Evolutionary conservation across 2,329 filamentous ascomycete genomes (phyloP).

Genomic region (Corniculantispora saksenae): DNA sequence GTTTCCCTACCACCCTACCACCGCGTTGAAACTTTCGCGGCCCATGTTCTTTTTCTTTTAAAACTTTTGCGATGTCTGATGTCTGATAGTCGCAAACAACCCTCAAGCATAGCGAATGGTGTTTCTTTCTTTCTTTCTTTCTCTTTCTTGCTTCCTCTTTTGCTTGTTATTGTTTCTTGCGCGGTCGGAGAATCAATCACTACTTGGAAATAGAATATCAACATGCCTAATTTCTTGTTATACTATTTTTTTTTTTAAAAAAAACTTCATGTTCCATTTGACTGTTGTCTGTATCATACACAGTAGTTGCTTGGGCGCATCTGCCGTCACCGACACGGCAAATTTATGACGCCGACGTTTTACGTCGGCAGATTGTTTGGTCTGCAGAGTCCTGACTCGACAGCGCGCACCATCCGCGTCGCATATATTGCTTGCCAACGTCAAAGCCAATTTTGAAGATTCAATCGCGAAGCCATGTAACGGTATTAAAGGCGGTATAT

Average conservation of each 20-base stretch:
- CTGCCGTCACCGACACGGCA: too few species aligned
- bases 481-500: slow-evolving; percentile 4
- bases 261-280: too few species aligned
- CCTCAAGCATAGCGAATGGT: slow-evolving; percentile 17
- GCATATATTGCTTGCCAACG: too few species aligned
- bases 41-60: background rate
- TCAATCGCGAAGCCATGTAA: background rate
- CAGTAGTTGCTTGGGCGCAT: too few species aligned
- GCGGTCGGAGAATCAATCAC: background rate
- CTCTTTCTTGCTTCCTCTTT: background rate
- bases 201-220: background rate
- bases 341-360: too few species aligned
- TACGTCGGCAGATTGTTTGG: too few species aligned
- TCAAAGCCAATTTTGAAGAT: too few species aligned
- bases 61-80: background rate
- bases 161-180: background rate
- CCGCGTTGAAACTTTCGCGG: background rate
- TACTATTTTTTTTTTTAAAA: background rate
- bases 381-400: too few species aligned
- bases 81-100: background rate
- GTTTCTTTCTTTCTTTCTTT: background rate
- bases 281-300: too few species aligned
- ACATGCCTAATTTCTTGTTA: background rate
- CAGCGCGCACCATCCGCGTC: too few species aligned
- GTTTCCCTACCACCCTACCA: background rate